These are phyloP conservation scores for Helianthus tuberosus DNA, from an alignment of 129 eudicot species.

Conservation along the genomic window DNA sequence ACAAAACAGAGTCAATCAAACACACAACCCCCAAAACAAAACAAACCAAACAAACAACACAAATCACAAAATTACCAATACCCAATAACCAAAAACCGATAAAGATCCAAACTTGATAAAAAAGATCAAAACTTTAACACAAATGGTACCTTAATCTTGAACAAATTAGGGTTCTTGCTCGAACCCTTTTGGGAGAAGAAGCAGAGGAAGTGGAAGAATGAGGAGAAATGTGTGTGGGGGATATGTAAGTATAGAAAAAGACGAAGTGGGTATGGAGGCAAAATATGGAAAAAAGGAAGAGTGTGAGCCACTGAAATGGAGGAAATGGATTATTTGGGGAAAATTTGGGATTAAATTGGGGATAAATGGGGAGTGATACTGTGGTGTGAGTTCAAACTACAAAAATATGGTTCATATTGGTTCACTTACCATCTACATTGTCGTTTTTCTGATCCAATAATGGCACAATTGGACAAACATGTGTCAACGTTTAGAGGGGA, in stretches of 20 bases:
- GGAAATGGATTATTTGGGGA: constrained; percentile 26
- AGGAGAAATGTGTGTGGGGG: constrained; percentile 4
- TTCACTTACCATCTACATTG: constrained; percentile 12
- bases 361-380: constrained; percentile 42
- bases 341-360: constrained; percentile 26
- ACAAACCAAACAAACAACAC: background rate
- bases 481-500: background rate
- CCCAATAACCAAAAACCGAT: background rate
- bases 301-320: constrained; percentile 66
- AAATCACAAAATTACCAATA: constrained; percentile 13
- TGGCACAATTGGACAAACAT: constrained; percentile 6
- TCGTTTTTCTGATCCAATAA: constrained; percentile 19
- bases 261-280: constrained; percentile 18
- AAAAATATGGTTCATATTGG: constrained; percentile 37
- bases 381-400: constrained; percentile 67
- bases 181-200: constrained; percentile 21
- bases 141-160: constrained; percentile 28
- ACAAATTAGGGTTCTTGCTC: constrained; percentile 17
- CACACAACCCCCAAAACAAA: background rate
- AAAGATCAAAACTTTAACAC: background rate
- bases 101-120: background rate
- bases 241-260: background rate
- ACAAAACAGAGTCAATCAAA: background rate
- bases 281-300: constrained; percentile 19
- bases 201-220: constrained; percentile 14